phyloP scores from a whole-genome alignment of 1,139 yeast species.

The Meyerozyma elateridarum region DNA sequence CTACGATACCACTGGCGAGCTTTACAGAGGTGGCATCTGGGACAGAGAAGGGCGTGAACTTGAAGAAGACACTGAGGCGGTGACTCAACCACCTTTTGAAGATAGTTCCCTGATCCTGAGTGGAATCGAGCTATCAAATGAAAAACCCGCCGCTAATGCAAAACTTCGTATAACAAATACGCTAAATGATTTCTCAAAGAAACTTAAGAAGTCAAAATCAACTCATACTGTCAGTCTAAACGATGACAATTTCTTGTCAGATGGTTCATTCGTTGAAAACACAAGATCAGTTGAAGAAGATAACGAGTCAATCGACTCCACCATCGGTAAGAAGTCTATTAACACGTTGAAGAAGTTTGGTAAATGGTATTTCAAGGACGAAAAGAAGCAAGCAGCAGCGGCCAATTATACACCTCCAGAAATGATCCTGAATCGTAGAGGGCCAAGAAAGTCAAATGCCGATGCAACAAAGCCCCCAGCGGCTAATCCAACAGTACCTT shows the following conservation, averaged over 20 bases:
- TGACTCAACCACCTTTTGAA: conserved; percentile 4
- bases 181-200: conserved; percentile 31
- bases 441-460: conserved; percentile 22
- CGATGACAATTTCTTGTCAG: conserved; percentile 26
- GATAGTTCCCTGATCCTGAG: conserved; percentile 5
- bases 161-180: conserved; percentile 20
- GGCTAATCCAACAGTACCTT: too few relatives aligned
- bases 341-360: conserved; percentile 57
- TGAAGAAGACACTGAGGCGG: neutral
- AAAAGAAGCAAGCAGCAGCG: conserved; percentile 13
- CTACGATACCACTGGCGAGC: conserved; percentile 56
- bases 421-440: conserved; percentile 58
- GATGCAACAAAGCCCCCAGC: neutral
- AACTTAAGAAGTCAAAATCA: conserved; percentile 28
- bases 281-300: conserved; percentile 1
- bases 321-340: conserved; percentile 10
- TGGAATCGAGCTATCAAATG: conserved; percentile 5
- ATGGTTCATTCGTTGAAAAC: conserved; percentile 21
- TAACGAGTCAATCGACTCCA: neutral
- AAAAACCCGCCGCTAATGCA: conserved; percentile 5
- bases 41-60: conserved; percentile 33
- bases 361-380: conserved; percentile 61
- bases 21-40: conserved; percentile 94
- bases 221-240: conserved; percentile 22
- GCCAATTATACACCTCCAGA: conserved; percentile 49